These are phyloP conservation scores for Cytospora paraplurivora DNA, from an alignment of 2,329 filamentous ascomycete species.

Conservation along the genomic window DNA sequence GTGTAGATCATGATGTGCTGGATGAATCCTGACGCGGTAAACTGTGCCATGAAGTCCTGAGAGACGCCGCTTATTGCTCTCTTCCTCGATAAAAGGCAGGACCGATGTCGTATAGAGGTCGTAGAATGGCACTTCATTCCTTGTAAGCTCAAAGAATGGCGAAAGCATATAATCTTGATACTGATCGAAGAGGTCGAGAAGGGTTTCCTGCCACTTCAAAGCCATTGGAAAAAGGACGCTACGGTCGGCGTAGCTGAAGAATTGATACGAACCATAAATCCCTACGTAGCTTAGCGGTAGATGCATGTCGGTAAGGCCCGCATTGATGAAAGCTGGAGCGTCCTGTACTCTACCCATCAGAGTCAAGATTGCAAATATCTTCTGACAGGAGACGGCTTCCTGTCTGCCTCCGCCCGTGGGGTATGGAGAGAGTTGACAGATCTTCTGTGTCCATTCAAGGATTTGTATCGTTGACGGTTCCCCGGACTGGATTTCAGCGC, in stretches of 20 bases:
- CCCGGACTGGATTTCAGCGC: neutral
- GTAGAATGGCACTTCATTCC: neutral
- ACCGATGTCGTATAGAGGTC: neutral
- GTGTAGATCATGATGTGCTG: slow-evolving; percentile 27
- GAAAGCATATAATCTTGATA: neutral
- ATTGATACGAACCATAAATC: neutral
- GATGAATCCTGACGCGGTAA: slow-evolving; percentile 26
- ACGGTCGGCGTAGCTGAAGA: neutral
- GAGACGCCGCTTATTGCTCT: neutral
- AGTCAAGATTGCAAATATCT: neutral
- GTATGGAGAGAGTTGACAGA: neutral
- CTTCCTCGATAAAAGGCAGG: neutral
- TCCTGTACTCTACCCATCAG: neutral
- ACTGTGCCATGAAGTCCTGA: slow-evolving; percentile 12
- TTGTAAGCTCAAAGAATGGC: neutral
- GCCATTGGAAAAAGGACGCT: neutral
- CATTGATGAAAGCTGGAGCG: neutral
- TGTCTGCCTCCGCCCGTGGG: neutral
- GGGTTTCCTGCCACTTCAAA: neutral
- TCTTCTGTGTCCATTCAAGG: neutral
- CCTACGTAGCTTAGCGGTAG: neutral
- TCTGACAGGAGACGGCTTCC: neutral
- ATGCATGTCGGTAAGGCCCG: neutral
- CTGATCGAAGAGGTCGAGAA: neutral
- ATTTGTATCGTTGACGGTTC: neutral